These are phyloP conservation scores for Moniliophthora roreri DNA, from an alignment of 1,284 basidiomycete species.

Conservation along the genomic window DNA sequence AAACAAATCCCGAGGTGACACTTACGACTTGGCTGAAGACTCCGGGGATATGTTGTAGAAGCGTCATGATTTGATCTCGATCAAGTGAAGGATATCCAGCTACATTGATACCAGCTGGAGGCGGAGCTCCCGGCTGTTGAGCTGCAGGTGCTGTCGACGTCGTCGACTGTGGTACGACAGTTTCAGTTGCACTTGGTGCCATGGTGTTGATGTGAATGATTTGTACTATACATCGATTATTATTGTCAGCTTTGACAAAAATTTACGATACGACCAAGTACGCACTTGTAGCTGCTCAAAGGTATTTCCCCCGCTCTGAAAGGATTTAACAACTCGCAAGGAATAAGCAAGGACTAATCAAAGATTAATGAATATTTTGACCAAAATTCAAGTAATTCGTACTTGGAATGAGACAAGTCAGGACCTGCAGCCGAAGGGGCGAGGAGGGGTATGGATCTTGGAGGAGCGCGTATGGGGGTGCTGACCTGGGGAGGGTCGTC, in stretches of 20 bases:
- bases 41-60: constrained; percentile 49
- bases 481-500: constrained; percentile 13
- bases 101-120: not conserved
- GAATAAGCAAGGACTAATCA: too few species aligned
- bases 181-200: constrained; percentile 1
- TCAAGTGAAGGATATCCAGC: constrained; percentile 28
- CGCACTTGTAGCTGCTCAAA: too few species aligned
- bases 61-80: constrained; percentile 48
- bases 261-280: too few species aligned
- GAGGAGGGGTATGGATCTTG: not conserved
- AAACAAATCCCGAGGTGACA: not conserved
- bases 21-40: constrained; percentile 42
- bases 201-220: not conserved
- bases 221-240: too few species aligned
- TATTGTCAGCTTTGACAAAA: too few species aligned
- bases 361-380: too few species aligned
- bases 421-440: not conserved
- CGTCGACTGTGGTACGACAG: not conserved
- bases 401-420: not conserved
- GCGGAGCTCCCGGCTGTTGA: not conserved
- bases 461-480: constrained; percentile 9
- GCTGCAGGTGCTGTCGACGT: not conserved
- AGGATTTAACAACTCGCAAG: too few species aligned
- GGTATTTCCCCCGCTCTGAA: too few species aligned
- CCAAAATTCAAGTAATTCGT: not conserved